phyloP scores from a whole-genome alignment of 1,139 yeast species.

The Ogataea hybrid region DNA sequence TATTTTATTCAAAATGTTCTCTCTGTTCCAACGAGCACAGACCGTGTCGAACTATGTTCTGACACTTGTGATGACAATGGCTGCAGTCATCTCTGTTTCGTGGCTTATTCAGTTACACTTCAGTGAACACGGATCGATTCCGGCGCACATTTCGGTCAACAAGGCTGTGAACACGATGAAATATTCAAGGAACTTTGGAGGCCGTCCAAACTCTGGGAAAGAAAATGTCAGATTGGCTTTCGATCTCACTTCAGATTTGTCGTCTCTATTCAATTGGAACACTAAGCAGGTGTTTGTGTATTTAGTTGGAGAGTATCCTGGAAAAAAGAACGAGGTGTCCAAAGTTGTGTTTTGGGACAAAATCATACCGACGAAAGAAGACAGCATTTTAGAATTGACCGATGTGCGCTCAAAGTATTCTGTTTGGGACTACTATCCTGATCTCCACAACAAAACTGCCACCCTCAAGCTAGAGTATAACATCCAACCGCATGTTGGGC shows the following conservation, averaged over 20 bases:
- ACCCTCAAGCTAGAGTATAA: conserved; percentile 80
- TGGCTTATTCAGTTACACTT: conserved; percentile 50
- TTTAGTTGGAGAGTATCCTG: conserved; percentile 84
- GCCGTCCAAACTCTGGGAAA: conserved; percentile 65
- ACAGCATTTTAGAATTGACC: conserved; percentile 53
- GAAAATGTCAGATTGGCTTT: conserved; percentile 75
- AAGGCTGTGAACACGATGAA: conserved; percentile 46
- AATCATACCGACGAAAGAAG: conserved; percentile 58
- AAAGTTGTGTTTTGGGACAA: conserved; percentile 90
- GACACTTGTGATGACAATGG: conserved; percentile 48
- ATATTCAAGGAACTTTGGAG: conserved; percentile 72
- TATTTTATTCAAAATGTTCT: conserved; percentile 35
- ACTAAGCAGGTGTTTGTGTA: conserved; percentile 93
- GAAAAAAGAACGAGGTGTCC: conserved; percentile 39
- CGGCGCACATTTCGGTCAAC: conserved; percentile 42
- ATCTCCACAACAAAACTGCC: conserved; percentile 68
- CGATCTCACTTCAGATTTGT: conserved; percentile 67
- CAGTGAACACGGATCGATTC: conserved; percentile 43
- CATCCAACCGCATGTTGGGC: conserved; percentile 88
- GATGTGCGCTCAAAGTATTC: conserved; percentile 71
- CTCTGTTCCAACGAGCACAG: conserved; percentile 48
- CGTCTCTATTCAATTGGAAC: conserved; percentile 91
- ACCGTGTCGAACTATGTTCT: conserved; percentile 54
- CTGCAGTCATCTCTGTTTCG: conserved; percentile 44
- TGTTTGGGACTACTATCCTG: conserved; percentile 81